Percentiles rank a stretch among this genome's conserved stretches.
Conservation (phyloP, 1,139 yeast species). For the Sugiyamaella xylanicola region DNA sequence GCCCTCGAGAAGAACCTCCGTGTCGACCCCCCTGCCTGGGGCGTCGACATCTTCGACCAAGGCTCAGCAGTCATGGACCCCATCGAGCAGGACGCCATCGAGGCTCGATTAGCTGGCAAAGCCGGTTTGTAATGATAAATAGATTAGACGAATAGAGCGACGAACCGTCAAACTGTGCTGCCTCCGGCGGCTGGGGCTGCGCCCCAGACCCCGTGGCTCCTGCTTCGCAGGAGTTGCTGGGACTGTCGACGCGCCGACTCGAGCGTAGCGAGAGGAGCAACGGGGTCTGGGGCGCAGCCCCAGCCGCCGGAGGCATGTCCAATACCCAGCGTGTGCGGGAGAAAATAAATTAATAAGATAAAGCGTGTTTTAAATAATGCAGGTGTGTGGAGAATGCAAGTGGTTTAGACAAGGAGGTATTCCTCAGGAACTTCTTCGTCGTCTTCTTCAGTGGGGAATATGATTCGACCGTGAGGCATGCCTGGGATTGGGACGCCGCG, state of each 20-base stretch:
- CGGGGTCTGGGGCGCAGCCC: not conserved
- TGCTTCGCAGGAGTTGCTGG: not conserved
- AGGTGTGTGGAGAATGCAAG: conserved; percentile 5
- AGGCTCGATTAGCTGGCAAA: conserved; percentile 16
- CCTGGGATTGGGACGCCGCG: conserved; percentile 7
- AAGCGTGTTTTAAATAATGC: conserved; percentile 4
- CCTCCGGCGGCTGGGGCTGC: not conserved
- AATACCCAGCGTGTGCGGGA: not conserved
- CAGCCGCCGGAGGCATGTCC: not conserved
- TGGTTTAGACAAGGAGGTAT: conserved; percentile 5
- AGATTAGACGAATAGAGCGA: no score
- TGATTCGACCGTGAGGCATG: not conserved
- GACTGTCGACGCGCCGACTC: not conserved
- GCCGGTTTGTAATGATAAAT: conserved; percentile 3
- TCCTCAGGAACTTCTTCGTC: conserved; percentile 15
- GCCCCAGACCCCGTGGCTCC: not conserved
- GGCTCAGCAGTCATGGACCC: conserved; percentile 24
- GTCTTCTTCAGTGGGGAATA: conserved; percentile 6
- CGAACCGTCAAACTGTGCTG: no score
- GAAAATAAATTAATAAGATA: conserved; percentile 6
- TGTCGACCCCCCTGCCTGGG: conserved; percentile 35
- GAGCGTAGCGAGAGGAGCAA: not conserved
- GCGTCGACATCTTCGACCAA: conserved; percentile 31
- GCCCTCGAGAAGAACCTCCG: conserved; percentile 44
- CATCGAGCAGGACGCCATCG: conserved; percentile 18